These are phyloP conservation scores for Nyssa sinensis DNA, from an alignment of 148 eudicot genomes.

Conservation along the genomic window DNA sequence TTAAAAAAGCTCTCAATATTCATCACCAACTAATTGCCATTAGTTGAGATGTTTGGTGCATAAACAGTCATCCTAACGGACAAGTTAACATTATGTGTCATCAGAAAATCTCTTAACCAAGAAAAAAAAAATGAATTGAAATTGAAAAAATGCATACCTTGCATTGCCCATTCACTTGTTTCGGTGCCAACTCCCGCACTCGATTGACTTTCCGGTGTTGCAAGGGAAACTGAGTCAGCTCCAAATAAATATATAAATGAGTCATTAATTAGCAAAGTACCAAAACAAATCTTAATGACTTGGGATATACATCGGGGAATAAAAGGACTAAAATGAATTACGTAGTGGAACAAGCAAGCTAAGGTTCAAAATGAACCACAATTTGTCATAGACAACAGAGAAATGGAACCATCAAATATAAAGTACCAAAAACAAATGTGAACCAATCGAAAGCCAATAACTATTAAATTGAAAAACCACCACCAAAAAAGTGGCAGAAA, in stretches of 20 bases:
- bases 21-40: not conserved
- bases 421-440: not conserved
- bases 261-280: not conserved
- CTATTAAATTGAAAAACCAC: not conserved
- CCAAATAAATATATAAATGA: not conserved
- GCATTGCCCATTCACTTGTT: slow-evolving; percentile 83
- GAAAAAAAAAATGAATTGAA: not conserved
- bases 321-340: not conserved
- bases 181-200: slow-evolving; percentile 57
- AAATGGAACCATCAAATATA: not conserved
- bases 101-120: not conserved
- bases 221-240: slow-evolving; percentile 44
- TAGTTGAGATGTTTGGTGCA: not conserved
- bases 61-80: not conserved
- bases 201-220: slow-evolving; percentile 60
- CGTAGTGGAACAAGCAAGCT: not conserved
- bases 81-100: not conserved
- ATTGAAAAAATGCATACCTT: slow-evolving; percentile 48
- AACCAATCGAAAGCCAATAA: not conserved
- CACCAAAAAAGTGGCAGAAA: too few relatives aligned
- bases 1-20: not conserved
- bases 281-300: not conserved
- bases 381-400: not conserved
- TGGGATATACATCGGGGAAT: not conserved
- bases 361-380: not conserved